phyloP scores from a whole-genome alignment of 768 basidiomycete species.

The Exidia glandulosa region DNA sequence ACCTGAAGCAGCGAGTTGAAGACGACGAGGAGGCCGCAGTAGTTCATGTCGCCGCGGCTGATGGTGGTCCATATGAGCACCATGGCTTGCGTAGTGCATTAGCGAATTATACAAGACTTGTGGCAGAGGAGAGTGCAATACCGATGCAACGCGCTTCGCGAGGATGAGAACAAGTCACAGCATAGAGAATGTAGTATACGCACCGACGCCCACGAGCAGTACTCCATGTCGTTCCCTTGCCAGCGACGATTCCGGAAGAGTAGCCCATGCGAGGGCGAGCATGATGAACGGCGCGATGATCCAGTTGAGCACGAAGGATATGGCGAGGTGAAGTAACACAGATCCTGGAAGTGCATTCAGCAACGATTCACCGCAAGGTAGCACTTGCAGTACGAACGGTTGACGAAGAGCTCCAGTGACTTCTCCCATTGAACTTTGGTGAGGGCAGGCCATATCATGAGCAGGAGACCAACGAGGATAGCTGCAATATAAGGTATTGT shows the following conservation, averaged over 20 bases:
- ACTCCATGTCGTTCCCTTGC: conserved; percentile 72
- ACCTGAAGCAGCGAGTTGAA: conserved; percentile 75
- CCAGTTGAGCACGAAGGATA: conserved; percentile 72
- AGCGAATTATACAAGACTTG: conserved; percentile 7
- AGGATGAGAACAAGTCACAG: too few relatives aligned
- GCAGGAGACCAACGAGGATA: conserved; percentile 66
- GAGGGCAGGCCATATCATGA: conserved; percentile 81
- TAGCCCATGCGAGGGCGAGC: conserved; percentile 80
- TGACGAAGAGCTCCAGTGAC: conserved; percentile 21
- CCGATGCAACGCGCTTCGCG: conserved; percentile 40
- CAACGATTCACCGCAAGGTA: conserved; percentile 57
- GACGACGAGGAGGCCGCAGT: conserved; percentile 72
- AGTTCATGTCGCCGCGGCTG: conserved; percentile 54
- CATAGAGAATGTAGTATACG: too few relatives aligned
- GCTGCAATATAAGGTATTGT: too few relatives aligned
- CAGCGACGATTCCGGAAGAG: conserved; percentile 74
- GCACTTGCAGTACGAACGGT: conserved; percentile 28
- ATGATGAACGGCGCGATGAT: conserved; percentile 70
- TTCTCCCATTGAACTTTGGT: conserved; percentile 19
- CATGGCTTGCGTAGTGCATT: conserved; percentile 52
- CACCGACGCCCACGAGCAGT: conserved; percentile 73
- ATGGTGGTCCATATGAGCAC: conserved; percentile 77
- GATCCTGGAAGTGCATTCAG: conserved; percentile 48
- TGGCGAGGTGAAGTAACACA: conserved; percentile 56
- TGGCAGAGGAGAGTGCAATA: conserved; percentile 1